Percentiles rank a stretch among this genome's conserved stretches.
These are phyloP conservation scores for Fraxinus sp. DNA, from an alignment of 305 asterid species.

Conservation along the genomic window DNA sequence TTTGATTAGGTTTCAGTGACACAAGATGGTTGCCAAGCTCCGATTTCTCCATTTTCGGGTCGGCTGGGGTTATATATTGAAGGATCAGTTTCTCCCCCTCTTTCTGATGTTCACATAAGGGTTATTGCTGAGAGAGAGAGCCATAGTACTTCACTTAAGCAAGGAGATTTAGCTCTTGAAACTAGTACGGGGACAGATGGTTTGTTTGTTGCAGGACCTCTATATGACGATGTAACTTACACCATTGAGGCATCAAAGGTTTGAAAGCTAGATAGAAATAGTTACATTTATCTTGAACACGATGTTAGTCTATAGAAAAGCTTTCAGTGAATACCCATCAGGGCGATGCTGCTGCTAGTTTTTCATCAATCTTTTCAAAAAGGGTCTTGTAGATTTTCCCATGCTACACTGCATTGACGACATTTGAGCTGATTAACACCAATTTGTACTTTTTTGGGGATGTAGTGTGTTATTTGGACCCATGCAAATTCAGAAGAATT, in stretches of 20 bases:
- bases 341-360: constrained; percentile 6
- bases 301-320: constrained; percentile 12
- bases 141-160: constrained; percentile 55
- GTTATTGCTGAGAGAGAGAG: constrained; percentile 70
- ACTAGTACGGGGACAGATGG: constrained; percentile 73
- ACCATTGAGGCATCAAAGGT: constrained; percentile 85
- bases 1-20: constrained; percentile 59
- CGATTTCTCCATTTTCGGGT: constrained; percentile 72
- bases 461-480: neutral
- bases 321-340: neutral
- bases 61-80: constrained; percentile 79
- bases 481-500: constrained; percentile 3
- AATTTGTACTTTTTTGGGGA: neutral
- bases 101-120: constrained; percentile 66
- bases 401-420: neutral
- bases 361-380: neutral
- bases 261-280: constrained; percentile 28
- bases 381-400: neutral
- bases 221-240: constrained; percentile 81
- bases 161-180: constrained; percentile 68
- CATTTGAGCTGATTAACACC: neutral
- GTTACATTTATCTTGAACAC: constrained; percentile 10
- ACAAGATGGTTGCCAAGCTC: constrained; percentile 77
- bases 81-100: constrained; percentile 95
- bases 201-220: constrained; percentile 78